These are phyloP conservation scores for Rhodotorula paludigena DNA, from an alignment of 768 basidiomycete genomes.

Conservation along the genomic window DNA sequence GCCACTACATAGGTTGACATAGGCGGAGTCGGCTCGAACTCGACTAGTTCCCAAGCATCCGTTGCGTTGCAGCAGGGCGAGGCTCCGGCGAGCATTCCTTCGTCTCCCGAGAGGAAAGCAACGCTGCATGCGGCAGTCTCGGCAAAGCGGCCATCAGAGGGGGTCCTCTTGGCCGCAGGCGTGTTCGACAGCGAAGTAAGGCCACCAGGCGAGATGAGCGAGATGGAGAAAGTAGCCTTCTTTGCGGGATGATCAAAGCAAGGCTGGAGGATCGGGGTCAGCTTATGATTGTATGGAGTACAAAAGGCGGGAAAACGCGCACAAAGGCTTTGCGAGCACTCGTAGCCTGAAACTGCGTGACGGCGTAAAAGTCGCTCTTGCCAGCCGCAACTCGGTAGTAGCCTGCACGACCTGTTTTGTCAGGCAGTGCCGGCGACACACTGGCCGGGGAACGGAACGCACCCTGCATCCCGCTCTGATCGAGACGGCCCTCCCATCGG, in stretches of 20 bases:
- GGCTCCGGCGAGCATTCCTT: background rate
- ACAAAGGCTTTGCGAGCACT: slow-evolving; percentile 26
- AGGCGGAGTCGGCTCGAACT: slow-evolving; percentile 69
- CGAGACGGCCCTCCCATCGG: slow-evolving; percentile 13
- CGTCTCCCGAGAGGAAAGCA: slow-evolving; percentile 41
- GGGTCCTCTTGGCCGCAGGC: slow-evolving; percentile 48
- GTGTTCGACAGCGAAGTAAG: slow-evolving; percentile 82
- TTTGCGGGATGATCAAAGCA: slow-evolving; percentile 91
- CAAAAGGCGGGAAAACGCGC: background rate
- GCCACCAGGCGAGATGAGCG: slow-evolving; percentile 57
- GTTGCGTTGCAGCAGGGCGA: background rate
- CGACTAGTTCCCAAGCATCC: slow-evolving; percentile 69
- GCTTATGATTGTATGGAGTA: background rate
- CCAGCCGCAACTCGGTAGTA: slow-evolving; percentile 15
- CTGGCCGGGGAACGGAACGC: background rate
- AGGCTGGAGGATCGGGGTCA: slow-evolving; percentile 47
- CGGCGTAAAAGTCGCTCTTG: slow-evolving; percentile 4
- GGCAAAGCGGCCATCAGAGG: slow-evolving; percentile 17
- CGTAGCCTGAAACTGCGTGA: slow-evolving; percentile 29
- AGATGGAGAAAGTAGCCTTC: slow-evolving; percentile 66
- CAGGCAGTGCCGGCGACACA: background rate
- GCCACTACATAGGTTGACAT: slow-evolving; percentile 42
- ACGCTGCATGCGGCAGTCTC: slow-evolving; percentile 31
- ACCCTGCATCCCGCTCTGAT: slow-evolving; percentile 1
- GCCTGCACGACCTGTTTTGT: background rate